Base-by-base conservation (phyloP, 2,329 filamentous ascomycete genomes). In the Bertia moriformis region DNA sequence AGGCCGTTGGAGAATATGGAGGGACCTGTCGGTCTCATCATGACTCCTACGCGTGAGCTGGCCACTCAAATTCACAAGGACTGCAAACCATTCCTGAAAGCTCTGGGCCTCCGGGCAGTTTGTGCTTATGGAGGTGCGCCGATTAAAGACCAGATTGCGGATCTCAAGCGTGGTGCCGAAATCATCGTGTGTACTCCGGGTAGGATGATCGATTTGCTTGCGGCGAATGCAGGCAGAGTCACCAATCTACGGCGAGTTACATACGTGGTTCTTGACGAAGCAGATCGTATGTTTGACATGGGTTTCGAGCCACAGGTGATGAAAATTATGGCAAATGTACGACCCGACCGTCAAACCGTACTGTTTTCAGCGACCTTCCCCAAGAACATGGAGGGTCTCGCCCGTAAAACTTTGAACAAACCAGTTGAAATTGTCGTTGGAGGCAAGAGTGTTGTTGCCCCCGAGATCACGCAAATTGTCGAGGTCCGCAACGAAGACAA, bases 281-380 rank as follows among this genome's bases (percentile, higher is more conserved):
- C 91, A 37, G 91, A 98, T 59, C 82, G 91, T 44, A 96, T 98
- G 91, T 95, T 96, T 55, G 91, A 98, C 57, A 96, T 98, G 91
- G 91, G 91, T 13, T 98, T 98, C 53, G 89, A 94, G 60, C 89
- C 91, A 2, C 91, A 98, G 57, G 88, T 98, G 40, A 91, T 91
- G 76, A 95, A 93, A 59, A 91, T 98, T 42, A 78, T 96, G 54
- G 77, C 78, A 47, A 94, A 91, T 51, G 83, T 94, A 55, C 80
- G 91, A 37, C 88, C 91, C 1, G 84, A 95, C 55, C 79, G 84
- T 38, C 91, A 98, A 55, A 94, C 87, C 1, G 87, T 96, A 39
- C 69, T 96, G 18, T 98, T 96, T 58, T 96, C 91, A 0, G 91
- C 91, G 3, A 98, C 91, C 0, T 94, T 96, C 67, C 91, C 91